Evolutionary conservation across 345 rosid species (phyloP), one percentile per base, ranked within the genome.

Genomic region (Isatis tinctoria): DNA sequence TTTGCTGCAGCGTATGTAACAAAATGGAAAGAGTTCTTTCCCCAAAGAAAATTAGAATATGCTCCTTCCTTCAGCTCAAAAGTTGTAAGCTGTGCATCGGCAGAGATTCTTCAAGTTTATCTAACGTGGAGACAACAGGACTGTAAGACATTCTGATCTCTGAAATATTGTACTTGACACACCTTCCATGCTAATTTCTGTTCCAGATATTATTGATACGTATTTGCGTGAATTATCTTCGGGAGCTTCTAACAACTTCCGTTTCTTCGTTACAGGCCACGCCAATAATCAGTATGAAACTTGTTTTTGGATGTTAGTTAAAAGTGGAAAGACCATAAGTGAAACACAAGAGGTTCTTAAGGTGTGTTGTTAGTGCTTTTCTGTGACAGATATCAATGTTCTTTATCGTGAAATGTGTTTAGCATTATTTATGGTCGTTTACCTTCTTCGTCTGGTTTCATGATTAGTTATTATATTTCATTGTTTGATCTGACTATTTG

Each of bases 81-180:
- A 48, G 79, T 85, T 64, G 70, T 87, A 48, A 72, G 64, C 20
- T 90, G 98, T 84, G 93, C 97, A 43, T 73, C 92, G 1, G 16
- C 80, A n/a, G 96, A 89, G 47, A 88, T 91, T 83, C 87, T 93
- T 77, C 98, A 88, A 82, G 67, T 83, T 26, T 91, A 86, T 83
- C 89, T 93, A 52, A 84, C 87, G 8, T 93, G 98, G 98, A 93
- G 96, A 86, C 97, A 91, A 73, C 82, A 73, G 59, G 91, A 88
- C 30, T 93, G 98, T 93, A 74, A 82, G 96, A 12, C 48, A 13
- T 39, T 18, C 44, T 72, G 16, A 44, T 45, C 22, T 28, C 28
- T 10, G 17, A 47, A 58, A 11, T 35, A 54, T 36, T 58, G 24
- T 62, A 26, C 44, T 40, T 11, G 13, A 40, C 28, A 22, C 37